Percentiles rank a stretch among this genome's conserved stretches.
These are phyloP conservation scores for Talaromyces piceae DNA, from an alignment of 2,329 filamentous ascomycete genomes.

Conservation along the genomic window DNA sequence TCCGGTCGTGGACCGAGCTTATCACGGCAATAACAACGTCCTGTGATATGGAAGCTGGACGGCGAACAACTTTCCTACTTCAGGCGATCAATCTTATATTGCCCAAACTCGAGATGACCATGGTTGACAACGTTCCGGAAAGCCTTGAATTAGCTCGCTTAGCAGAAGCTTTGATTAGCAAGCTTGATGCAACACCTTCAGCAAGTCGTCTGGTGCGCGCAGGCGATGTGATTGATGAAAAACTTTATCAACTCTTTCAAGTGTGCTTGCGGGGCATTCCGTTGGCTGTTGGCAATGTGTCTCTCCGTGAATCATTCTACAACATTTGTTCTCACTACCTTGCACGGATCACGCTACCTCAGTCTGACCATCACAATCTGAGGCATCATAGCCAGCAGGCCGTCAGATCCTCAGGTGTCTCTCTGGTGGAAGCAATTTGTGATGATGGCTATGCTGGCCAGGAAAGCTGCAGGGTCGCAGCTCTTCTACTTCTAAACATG, in stretches of 20 bases:
- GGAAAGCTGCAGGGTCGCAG: conserved; percentile 72
- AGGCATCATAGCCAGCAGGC: conserved; percentile 55
- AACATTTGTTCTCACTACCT: conserved; percentile 85
- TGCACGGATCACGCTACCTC: conserved; percentile 49
- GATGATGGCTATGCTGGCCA: conserved; percentile 89
- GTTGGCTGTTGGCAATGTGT: conserved; percentile 61
- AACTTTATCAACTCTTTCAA: conserved; percentile 86
- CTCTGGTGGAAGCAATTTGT: conserved; percentile 77
- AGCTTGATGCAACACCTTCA: conserved; percentile 30
- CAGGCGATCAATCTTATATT: conserved; percentile 81
- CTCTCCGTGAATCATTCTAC: conserved; percentile 78
- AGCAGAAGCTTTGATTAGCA: conserved; percentile 56
- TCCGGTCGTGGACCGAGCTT: conserved; percentile 78
- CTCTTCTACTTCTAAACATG: conserved; percentile 73
- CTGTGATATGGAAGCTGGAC: conserved; percentile 67
- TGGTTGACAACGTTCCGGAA: conserved; percentile 60
- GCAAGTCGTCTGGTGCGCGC: conserved; percentile 37
- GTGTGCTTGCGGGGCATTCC: conserved; percentile 73
- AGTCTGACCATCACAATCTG: conserved; percentile 43
- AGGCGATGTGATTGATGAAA: conserved; percentile 74
- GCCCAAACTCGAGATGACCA: conserved; percentile 74
- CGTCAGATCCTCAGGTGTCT: conserved; percentile 71
- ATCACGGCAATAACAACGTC: conserved; percentile 75
- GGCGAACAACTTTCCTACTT: conserved; percentile 69
- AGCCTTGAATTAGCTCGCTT: conserved; percentile 70